Percentiles rank a stretch among this genome's conserved stretches.
These are phyloP conservation scores for Scheffersomyces titani DNA, from an alignment of 1,139 yeast species.

Conservation along the genomic window DNA sequence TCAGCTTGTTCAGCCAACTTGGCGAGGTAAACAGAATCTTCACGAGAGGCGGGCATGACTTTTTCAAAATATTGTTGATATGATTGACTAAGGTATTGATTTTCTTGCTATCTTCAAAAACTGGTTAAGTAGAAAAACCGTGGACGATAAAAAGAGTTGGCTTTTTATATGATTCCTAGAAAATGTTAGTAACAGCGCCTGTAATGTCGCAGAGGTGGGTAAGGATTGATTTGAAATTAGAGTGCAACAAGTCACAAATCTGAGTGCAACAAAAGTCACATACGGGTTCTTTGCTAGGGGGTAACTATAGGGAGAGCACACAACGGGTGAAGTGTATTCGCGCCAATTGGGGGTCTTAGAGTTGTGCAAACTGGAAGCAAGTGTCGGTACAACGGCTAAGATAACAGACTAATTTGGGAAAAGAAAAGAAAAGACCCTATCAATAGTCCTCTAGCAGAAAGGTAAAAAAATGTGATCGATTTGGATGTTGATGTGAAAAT, in stretches of 20 bases:
- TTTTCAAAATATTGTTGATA: not conserved
- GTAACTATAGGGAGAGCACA: not conserved
- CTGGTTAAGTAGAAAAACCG: not conserved
- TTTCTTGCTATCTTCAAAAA: not conserved
- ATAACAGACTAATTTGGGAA: not conserved
- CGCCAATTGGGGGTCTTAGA: not conserved
- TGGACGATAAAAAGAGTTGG: not conserved
- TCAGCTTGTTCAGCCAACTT: slow-evolving; percentile 99
- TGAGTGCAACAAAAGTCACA: not conserved
- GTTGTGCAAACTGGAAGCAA: not conserved
- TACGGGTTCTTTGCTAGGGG: not conserved
- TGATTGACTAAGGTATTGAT: not conserved
- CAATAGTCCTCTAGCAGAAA: not conserved
- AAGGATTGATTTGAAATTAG: not conserved
- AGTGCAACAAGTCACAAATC: not conserved
- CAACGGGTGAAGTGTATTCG: not conserved
- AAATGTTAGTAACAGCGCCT: not conserved
- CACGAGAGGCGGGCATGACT: slow-evolving; percentile 83
- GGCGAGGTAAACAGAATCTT: slow-evolving; percentile 97
- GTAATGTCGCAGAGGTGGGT: not conserved
- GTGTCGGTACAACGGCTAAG: not conserved
- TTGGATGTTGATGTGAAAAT: not conserved
- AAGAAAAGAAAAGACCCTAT: not conserved
- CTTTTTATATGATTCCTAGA: not conserved
- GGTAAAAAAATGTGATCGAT: not conserved